Conservation (phyloP, 345 rosid species). For the Gossypium thurberi region DNA sequence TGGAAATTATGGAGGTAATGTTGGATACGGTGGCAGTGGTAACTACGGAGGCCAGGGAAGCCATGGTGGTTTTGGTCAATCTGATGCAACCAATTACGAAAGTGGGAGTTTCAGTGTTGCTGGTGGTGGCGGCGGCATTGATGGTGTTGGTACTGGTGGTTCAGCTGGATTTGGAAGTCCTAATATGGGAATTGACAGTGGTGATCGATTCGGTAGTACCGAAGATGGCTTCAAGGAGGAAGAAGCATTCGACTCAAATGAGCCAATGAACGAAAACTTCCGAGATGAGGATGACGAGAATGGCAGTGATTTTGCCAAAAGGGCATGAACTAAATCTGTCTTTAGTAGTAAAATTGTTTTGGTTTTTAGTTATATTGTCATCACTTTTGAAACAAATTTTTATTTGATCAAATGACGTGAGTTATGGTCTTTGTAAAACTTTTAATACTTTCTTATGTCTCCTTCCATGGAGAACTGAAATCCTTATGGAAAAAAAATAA, state of each 20-base stretch:
- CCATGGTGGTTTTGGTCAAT: background rate
- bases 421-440: no score
- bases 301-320: constrained; percentile 49
- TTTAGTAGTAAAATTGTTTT: background rate
- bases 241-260: constrained; percentile 24
- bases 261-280: constrained; percentile 21
- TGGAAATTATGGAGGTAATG: background rate
- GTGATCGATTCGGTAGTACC: background rate
- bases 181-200: constrained; percentile 7
- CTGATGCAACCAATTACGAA: background rate
- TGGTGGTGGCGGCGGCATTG: background rate
- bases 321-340: constrained; percentile 36
- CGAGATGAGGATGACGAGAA: constrained; percentile 32
- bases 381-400: no score
- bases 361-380: background rate
- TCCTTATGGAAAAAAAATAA: no score
- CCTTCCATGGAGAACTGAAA: no score
- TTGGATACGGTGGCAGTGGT: background rate
- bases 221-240: background rate
- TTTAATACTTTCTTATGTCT: no score
- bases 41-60: no score
- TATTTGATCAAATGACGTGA: no score
- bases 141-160: background rate
- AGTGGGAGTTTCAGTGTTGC: background rate
- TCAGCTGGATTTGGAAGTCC: background rate